phyloP scores from a whole-genome alignment of 345 rosid species.

The Syzygium grande region DNA sequence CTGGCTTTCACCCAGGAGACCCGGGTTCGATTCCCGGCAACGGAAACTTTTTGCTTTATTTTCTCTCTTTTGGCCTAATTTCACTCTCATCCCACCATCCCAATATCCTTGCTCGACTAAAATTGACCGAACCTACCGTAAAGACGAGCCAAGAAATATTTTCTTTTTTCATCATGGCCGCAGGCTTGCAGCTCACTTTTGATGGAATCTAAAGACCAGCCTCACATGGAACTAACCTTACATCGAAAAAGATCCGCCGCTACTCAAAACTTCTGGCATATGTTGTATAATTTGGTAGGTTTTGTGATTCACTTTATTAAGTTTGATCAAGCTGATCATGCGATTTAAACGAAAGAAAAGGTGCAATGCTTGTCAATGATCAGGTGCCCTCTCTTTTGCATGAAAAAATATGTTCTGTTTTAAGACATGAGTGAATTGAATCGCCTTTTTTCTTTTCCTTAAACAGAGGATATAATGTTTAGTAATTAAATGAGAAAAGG shows the following conservation, averaged over 20 bases:
- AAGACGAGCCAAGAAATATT: no score
- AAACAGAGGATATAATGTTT: not conserved
- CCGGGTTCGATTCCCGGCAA: conserved; percentile 98
- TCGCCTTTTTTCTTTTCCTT: not conserved
- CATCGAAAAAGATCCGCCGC: not conserved
- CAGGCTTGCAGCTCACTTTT: not conserved
- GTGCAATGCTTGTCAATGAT: not conserved
- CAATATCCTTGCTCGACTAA: no score
- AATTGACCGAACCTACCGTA: no score
- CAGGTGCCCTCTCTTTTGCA: not conserved
- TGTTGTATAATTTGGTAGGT: not conserved
- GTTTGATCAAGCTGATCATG: not conserved
- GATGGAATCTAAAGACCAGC: not conserved
- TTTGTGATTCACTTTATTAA: not conserved
- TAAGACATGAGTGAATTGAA: not conserved
- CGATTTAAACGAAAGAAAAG: not conserved
- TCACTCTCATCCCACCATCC: no score
- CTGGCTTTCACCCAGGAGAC: conserved; percentile 98
- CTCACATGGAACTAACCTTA: not conserved
- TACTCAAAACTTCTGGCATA: not conserved
- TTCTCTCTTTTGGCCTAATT: not conserved
- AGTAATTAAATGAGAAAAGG: not conserved
- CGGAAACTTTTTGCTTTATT: conserved; percentile 27
- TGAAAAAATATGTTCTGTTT: no score
- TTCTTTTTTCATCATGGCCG: no score